These are phyloP conservation scores for Arabidopsis suecica DNA, from an alignment of 345 rosid genomes.

Conservation along the genomic window DNA sequence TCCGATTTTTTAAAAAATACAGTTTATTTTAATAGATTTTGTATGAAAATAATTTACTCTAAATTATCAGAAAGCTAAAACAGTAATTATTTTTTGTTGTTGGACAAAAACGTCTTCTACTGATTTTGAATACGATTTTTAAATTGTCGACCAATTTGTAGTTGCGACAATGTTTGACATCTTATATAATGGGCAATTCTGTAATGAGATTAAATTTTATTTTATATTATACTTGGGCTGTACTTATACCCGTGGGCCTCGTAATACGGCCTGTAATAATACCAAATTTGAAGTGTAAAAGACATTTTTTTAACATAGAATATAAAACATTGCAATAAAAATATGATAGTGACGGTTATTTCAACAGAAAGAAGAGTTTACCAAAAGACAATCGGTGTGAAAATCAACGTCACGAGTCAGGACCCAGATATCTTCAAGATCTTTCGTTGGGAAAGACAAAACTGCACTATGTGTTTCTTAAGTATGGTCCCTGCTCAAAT, in stretches of 20 bases:
- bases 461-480: constrained; percentile 5
- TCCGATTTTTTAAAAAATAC: no score
- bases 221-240: not conserved
- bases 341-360: constrained; percentile 32
- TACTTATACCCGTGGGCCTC: not conserved
- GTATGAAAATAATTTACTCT: no score
- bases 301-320: not conserved
- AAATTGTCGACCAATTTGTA: not conserved
- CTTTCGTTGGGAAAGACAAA: constrained; percentile 28
- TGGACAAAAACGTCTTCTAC: no score
- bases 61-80: no score
- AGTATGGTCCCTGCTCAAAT: constrained; percentile 23
- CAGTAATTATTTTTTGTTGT: no score
- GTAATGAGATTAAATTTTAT: not conserved
- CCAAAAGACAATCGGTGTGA: constrained; percentile 28
- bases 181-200: not conserved
- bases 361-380: constrained; percentile 3
- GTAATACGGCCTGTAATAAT: not conserved
- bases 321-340: not conserved
- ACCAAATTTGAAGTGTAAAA: no score
- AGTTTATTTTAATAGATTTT: no score
- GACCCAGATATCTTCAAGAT: constrained; percentile 41
- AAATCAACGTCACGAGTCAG: constrained; percentile 28
- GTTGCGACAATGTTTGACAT: not conserved
- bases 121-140: no score